These are phyloP conservation scores for Solanum medicagineum DNA, from an alignment of 257 asterid species.

Conservation along the genomic window DNA sequence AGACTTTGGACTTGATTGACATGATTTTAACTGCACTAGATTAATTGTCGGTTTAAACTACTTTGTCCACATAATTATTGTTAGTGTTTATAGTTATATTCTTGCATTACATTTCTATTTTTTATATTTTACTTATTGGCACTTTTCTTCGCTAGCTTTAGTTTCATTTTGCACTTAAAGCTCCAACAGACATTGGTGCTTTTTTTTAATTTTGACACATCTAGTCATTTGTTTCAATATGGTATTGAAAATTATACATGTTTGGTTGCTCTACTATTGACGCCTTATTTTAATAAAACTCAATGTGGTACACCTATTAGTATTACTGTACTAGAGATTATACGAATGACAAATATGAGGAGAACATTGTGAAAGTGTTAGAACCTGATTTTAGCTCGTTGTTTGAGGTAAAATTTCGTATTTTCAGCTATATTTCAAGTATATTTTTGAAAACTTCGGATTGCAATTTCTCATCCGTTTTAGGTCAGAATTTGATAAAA, in stretches of 20 bases:
- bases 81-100: neutral
- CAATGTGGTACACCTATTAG: neutral
- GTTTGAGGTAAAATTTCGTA: too few species aligned
- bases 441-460: too few species aligned
- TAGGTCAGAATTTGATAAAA: too few species aligned
- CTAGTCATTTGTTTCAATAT: neutral
- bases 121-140: neutral
- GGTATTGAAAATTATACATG: neutral
- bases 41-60: neutral
- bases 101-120: neutral
- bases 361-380: too few species aligned
- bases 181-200: neutral
- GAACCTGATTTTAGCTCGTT: too few species aligned
- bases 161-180: neutral
- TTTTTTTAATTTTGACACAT: neutral
- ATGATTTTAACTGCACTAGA: neutral
- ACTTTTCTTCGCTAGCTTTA: neutral
- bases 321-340: neutral
- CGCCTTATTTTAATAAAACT: neutral
- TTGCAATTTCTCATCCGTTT: too few species aligned
- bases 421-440: too few species aligned
- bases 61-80: neutral
- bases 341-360: neutral
- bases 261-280: neutral
- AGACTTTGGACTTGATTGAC: too few species aligned